Base-by-base conservation (phyloP, 148 eudicot species). In the Selenicereus undatus region DNA sequence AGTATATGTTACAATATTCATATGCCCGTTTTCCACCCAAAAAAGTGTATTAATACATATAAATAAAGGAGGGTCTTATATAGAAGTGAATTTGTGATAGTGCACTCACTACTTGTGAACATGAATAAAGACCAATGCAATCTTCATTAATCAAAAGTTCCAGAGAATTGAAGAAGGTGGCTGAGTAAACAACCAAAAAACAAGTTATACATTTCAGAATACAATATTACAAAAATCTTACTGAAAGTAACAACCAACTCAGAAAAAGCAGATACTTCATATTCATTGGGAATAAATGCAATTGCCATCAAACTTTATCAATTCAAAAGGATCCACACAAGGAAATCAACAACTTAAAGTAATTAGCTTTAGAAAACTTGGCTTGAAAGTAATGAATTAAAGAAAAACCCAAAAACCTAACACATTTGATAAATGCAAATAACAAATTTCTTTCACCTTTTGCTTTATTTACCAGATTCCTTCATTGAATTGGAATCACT, bases 401-500 rank as follows among this genome's bases (percentile, higher is more conserved):
- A 45, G 80, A 26, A 66, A 51, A 77, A 86, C 86, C 74, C 39
- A 71, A 81, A 78, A n/a, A n/a, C n/a, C n/a, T n/a, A n/a, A n/a
- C n/a, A n/a, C n/a, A n/a, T n/a, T n/a, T n/a, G n/a, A n/a, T n/a
- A n/a, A n/a, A n/a, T n/a, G n/a, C n/a, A n/a, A n/a, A n/a, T n/a
- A n/a, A n/a, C n/a, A n/a, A n/a, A n/a, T n/a, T n/a, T n/a, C n/a
- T n/a, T n/a, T n/a, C n/a, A n/a, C n/a, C n/a, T n/a, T n/a, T n/a
- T n/a, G n/a, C n/a, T n/a, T n/a, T n/a, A n/a, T n/a, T n/a, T n/a
- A n/a, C n/a, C n/a, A n/a, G n/a, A n/a, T n/a, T n/a, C n/a, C n/a
- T n/a, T n/a, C n/a, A n/a, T n/a, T n/a, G n/a, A n/a, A n/a, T n/a
- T n/a, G n/a, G n/a, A n/a, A n/a, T n/a, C n/a, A n/a, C n/a, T n/a